Evolutionary conservation across 768 basidiomycete species (phyloP), one percentile per base, ranked within the genome.

Genomic region (Sutorius australiensis): DNA sequence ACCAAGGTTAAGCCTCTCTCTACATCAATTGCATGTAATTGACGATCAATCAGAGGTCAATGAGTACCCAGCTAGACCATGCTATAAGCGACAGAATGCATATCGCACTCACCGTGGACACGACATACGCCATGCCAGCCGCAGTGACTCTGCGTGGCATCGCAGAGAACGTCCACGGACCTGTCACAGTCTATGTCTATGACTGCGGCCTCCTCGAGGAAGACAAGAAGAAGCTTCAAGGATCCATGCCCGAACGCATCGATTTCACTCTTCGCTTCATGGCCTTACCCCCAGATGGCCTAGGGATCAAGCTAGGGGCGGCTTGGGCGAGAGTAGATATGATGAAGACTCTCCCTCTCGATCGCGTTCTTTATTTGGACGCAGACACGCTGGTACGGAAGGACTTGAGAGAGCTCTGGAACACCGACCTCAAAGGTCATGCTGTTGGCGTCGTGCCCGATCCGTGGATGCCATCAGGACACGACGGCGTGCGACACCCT

Each of bases 181-280:
- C 73, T 1, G 66, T 80, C 42, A 74, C 73, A 28, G 58, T 80
- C 52, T 81, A 81, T 60, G 50, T 81, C 47, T 55, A 78, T 19
- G 76, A 79, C 55, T 73, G 72, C 16, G 34, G 34, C n/a, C 34
- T 36, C 34, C 16, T 7, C 16, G 34, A 36, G 34, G 34, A 36
- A 2, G 16, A 36, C 6, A 36, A 34, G 13, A 34, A 6, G 34
- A 36, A 36, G 34, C 14, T n/a, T 8, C 7, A 36, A 36, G 34
- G 14, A n/a, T 36, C 34, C 8, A 7, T 36, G 7, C 34, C 34
- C 16, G 34, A 36, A 36, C 34, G 34, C 3, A 16, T 16, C 34
- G 34, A 36, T n/a, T 8, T 36, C 34, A 36, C 34, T 36, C 34
- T 36, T 36, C 16, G 16, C 34, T 36, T 3, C 34, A 36, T 36